phyloP scores from a whole-genome alignment of 2,329 filamentous ascomycete species.

The Teratosphaeria epicoccoides region DNA sequence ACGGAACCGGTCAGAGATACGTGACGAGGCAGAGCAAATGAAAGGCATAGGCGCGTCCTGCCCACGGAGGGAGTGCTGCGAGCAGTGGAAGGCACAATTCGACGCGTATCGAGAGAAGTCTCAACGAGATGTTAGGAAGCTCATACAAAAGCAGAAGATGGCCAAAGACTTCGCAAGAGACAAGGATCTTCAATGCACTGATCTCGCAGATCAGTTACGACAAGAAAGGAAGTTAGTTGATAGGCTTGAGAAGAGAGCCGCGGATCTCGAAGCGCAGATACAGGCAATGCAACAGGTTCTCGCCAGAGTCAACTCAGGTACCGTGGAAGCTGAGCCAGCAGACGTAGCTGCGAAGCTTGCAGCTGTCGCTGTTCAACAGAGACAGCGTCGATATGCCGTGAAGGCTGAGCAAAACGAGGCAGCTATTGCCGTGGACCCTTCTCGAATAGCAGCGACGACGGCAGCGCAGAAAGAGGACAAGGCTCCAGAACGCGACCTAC shows the following conservation, averaged over 20 bases:
- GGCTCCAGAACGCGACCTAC: background rate
- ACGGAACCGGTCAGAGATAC: slow-evolving; percentile 17
- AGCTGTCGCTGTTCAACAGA: background rate
- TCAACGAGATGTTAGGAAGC: slow-evolving; percentile 62
- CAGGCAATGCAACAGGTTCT: slow-evolving; percentile 30
- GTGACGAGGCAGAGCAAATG: slow-evolving; percentile 44
- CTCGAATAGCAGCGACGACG: background rate
- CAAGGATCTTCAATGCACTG: slow-evolving; percentile 61
- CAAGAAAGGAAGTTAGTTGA: slow-evolving; percentile 57
- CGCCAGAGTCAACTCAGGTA: background rate
- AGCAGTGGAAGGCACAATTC: slow-evolving; percentile 72
- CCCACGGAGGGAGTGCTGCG: slow-evolving; percentile 63
- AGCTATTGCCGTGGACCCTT: background rate
- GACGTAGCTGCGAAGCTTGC: slow-evolving; percentile 1
- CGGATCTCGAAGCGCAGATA: slow-evolving; percentile 51
- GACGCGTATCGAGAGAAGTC: slow-evolving; percentile 63
- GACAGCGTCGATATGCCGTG: background rate
- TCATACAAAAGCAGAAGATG: slow-evolving; percentile 68
- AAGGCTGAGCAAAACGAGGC: background rate
- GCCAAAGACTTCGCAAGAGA: slow-evolving; percentile 69
- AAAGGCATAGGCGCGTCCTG: slow-evolving; percentile 60
- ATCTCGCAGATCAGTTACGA: slow-evolving; percentile 54
- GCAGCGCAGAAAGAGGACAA: background rate
- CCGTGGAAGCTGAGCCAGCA: slow-evolving; percentile 5
- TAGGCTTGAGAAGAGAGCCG: slow-evolving; percentile 52